A percentile compares a stretch with the other conserved stretches of the same genome.
phyloP scores from a whole-genome alignment of 352 stramenopile species.

The Pythium coloratum region DNA sequence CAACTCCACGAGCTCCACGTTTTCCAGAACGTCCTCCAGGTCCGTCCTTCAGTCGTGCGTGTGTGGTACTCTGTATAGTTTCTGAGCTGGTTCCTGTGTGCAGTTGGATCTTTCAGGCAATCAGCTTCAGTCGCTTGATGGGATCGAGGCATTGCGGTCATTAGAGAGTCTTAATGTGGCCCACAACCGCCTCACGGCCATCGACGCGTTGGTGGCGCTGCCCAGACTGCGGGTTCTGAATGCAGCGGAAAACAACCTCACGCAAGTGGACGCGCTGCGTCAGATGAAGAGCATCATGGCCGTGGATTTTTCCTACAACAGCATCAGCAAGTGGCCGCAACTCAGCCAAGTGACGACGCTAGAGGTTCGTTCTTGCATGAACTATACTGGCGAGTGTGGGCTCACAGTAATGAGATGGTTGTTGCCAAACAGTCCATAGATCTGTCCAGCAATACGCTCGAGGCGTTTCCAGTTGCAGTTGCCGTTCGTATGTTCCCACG shows the following conservation, averaged over 20 bases:
- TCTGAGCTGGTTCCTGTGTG: neutral
- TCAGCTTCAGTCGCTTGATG: constrained; percentile 48
- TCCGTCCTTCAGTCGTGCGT: constrained; percentile 8
- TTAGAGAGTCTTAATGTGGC: constrained; percentile 54
- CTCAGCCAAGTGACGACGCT: constrained; percentile 38
- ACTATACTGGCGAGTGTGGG: neutral
- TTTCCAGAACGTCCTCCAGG: constrained; percentile 50
- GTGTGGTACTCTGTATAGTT: neutral
- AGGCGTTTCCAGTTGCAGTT: constrained; percentile 30
- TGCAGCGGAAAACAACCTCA: constrained; percentile 58
- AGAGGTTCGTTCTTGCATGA: constrained; percentile 34
- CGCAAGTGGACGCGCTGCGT: constrained; percentile 41
- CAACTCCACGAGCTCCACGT: constrained; percentile 41
- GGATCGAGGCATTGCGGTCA: constrained; percentile 42
- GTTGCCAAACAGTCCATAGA: constrained; percentile 41
- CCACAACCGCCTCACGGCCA: constrained; percentile 45
- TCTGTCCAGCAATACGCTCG: constrained; percentile 60
- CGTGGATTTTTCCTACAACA: constrained; percentile 64
- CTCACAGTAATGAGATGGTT: neutral
- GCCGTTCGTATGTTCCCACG: constrained; percentile 38
- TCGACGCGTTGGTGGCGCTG: constrained; percentile 46
- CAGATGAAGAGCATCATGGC: constrained; percentile 35
- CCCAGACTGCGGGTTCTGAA: constrained; percentile 48
- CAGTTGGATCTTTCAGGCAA: constrained; percentile 68
- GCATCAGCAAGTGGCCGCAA: constrained; percentile 53